Conservation (phyloP, 352 stramenopile species). For the Pythium scleroteichum region DNA sequence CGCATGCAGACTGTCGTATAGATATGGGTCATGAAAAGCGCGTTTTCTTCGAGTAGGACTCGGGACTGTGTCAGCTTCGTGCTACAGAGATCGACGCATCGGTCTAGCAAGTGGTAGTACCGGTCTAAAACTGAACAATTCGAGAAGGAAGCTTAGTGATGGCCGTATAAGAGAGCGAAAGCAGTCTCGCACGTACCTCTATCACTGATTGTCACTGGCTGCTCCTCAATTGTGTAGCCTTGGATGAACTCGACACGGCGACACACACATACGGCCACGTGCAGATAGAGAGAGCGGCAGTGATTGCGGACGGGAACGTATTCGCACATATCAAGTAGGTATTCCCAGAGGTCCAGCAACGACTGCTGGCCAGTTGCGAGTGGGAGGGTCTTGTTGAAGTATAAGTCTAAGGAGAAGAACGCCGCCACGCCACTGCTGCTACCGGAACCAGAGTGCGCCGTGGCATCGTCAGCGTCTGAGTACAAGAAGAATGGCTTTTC, state of each 20-base stretch:
- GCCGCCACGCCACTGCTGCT: conserved; percentile 14
- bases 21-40: conserved; percentile 71
- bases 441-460: conserved; percentile 1
- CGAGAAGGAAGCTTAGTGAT: neutral
- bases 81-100: conserved; percentile 58
- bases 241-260: conserved; percentile 81
- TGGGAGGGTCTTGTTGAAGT: conserved; percentile 77
- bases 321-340: conserved; percentile 84
- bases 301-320: conserved; percentile 71
- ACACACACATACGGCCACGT: conserved; percentile 67
- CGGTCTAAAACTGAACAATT: conserved; percentile 44
- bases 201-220: conserved; percentile 48
- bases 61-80: conserved; percentile 65
- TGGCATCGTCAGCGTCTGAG: conserved; percentile 29
- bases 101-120: conserved; percentile 59
- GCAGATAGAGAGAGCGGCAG: conserved; percentile 69
- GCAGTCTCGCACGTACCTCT: conserved; percentile 27
- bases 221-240: conserved; percentile 56
- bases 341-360: conserved; percentile 79
- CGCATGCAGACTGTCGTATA: conserved; percentile 71
- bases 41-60: conserved; percentile 72
- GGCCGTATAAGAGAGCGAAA: no score
- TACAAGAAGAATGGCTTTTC: conserved; percentile 79
- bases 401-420: conserved; percentile 47
- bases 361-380: conserved; percentile 64